Base-by-base conservation (phyloP, 495 filamentous ascomycete species). In the Penicillium pulvis region DNA sequence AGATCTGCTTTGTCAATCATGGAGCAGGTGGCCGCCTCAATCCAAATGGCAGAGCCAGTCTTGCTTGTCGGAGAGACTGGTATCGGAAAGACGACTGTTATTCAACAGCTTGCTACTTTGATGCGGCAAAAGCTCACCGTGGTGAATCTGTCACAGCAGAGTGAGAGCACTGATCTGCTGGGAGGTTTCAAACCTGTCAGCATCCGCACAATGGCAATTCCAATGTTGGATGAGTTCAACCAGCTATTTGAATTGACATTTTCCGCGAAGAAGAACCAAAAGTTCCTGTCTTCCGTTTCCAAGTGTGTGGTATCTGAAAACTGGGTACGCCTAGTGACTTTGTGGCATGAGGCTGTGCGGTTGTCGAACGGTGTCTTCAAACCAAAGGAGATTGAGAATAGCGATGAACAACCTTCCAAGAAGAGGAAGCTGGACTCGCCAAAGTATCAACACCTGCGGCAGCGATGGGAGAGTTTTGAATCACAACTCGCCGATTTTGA, bases 161-260 rank as follows among this genome's bases (percentile, higher is more conserved):
- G 93, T 69, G 95, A 99, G 75, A 90, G 87, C 41, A 87, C 91
- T 24, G 95, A 99, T 75, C 75, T 99, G 6, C 75, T 99, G 0
- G 95, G 95, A 60, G 94, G 94, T 2, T 98, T 94, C 77, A 98
- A 98, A 69, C 95, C 95, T 2, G 87, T 97, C 52, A 96, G 90
- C 71, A 83, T 93, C 41, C 88, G 92, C 60, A 93, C 86, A 61
- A 82, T 98, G 58, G 89, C 92, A 2, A 82, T 97, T 51, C 95
- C 94, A 2, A 77, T 98, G 71, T 90, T 96, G 64, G 93, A 97
- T 60, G 88, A 93, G 56, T 98, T 99, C 64, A 93, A 92, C 58
- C 88, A 92, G 3, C 79, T 99, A 4, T 94, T 98, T 55, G 83
- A 86, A 55, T 79, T 86, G 48, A 96, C 91, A 0, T 96, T 97